phyloP scores from a whole-genome alignment of 1,284 basidiomycete species.

The Earliella scabrosa region DNA sequence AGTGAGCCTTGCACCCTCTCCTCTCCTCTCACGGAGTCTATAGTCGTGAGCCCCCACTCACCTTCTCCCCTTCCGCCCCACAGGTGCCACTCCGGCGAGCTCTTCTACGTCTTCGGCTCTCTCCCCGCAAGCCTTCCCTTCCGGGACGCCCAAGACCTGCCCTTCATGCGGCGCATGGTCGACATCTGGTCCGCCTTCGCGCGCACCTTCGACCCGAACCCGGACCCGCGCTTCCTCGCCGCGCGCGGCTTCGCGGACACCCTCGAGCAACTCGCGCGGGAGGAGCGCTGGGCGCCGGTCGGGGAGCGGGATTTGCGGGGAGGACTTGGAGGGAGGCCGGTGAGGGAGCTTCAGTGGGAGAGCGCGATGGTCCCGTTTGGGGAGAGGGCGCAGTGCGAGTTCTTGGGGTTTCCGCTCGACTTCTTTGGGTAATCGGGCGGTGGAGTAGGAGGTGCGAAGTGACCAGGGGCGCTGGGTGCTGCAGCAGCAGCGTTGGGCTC shows the following conservation, averaged over 20 bases:
- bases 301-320: slow-evolving; percentile 26
- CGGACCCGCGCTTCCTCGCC: slow-evolving; percentile 37
- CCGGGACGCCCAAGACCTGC: slow-evolving; percentile 43
- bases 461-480: too few species aligned
- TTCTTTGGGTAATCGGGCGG: slow-evolving; percentile 24
- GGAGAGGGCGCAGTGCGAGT: slow-evolving; percentile 33
- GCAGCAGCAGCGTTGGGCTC: too few species aligned
- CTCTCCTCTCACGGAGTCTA: background rate
- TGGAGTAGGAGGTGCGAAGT: too few species aligned
- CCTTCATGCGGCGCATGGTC: slow-evolving; percentile 40
- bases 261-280: slow-evolving; percentile 23
- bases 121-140: slow-evolving; percentile 38
- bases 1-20: slow-evolving; percentile 22
- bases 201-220: slow-evolving; percentile 46
- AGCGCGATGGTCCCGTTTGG: slow-evolving; percentile 33
- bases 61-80: too few species aligned
- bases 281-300: slow-evolving; percentile 31
- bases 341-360: slow-evolving; percentile 32
- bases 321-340: slow-evolving; percentile 21
- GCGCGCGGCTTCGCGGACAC: slow-evolving; percentile 36
- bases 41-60: too few species aligned
- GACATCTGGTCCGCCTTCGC: slow-evolving; percentile 46
- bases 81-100: slow-evolving; percentile 46
- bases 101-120: slow-evolving; percentile 43
- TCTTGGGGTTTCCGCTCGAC: slow-evolving; percentile 28